Conservation (phyloP, 139 green algal species). For the Picochlorum sp. region DNA sequence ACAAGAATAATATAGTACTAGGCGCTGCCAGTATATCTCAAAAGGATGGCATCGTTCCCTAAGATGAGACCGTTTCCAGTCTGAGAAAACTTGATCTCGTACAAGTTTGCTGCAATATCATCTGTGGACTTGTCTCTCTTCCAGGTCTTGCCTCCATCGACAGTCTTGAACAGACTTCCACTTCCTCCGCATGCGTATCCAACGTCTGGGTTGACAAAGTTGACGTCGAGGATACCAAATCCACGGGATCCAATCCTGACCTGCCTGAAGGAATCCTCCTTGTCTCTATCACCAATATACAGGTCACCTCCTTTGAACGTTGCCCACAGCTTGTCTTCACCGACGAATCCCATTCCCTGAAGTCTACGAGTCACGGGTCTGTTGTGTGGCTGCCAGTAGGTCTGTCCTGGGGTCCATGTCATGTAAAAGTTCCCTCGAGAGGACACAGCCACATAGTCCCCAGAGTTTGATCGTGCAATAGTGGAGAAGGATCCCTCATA, state of each 20-base stretch:
- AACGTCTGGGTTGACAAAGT: conserved; percentile 48
- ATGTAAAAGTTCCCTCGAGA: conserved; percentile 99
- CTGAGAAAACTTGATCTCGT: conserved; percentile 77
- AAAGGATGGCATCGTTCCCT: conserved; percentile 85
- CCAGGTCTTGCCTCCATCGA: conserved; percentile 88
- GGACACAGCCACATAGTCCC: conserved; percentile 90
- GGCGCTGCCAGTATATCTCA: conserved; percentile 52
- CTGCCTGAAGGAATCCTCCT: conserved; percentile 23
- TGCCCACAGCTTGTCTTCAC: conserved; percentile 80
- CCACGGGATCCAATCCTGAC: conserved; percentile 74
- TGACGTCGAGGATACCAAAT: conserved; percentile 96
- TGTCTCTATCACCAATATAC: conserved; percentile 32
- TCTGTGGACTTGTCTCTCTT: conserved; percentile 79
- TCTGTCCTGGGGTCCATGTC: conserved; percentile 89
- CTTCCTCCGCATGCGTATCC: conserved; percentile 86
- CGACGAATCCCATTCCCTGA: conserved; percentile 94
- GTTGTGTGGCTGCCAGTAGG: conserved; percentile 93
- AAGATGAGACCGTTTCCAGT: conserved; percentile 82
- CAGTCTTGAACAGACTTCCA: conserved; percentile 83
- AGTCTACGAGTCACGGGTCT: conserved; percentile 74
- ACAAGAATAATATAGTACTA: conserved; percentile 6
- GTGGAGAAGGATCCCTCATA: conserved; percentile 96
- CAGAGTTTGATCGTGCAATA: conserved; percentile 59
- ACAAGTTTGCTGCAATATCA: conserved; percentile 92
- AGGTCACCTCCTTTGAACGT: conserved; percentile 87